phyloP scores from a whole-genome alignment of 768 basidiomycete species.

The Mycena crocata region DNA sequence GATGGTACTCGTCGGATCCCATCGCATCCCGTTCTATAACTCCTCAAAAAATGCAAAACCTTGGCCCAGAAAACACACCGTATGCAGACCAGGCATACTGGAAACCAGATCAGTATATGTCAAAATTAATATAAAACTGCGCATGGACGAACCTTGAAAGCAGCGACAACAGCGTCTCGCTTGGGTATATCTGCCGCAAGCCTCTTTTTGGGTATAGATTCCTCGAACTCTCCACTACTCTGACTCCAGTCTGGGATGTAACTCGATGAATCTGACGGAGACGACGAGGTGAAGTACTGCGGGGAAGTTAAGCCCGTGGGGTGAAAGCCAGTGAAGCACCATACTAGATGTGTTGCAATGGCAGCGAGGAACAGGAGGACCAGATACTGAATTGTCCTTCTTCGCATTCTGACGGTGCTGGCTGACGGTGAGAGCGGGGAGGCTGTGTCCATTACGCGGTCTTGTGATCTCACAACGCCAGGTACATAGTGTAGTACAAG shows the following conservation, averaged over 20 bases:
- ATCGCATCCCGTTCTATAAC: conserved; percentile 75
- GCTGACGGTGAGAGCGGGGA: background rate
- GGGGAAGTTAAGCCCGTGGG: background rate
- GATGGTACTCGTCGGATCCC: conserved; percentile 82
- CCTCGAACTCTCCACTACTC: background rate
- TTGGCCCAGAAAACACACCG: conserved; percentile 49
- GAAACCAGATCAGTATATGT: conserved; percentile 18
- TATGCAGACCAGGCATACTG: conserved; percentile 79
- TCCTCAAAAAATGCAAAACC: conserved; percentile 10
- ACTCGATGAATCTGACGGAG: background rate
- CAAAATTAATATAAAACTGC: background rate
- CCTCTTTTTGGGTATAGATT: background rate
- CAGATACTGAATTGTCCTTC: conserved; percentile 19
- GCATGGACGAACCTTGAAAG: conserved; percentile 63
- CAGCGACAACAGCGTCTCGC: conserved; percentile 66
- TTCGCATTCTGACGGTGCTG: conserved; percentile 13
- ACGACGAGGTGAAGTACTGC: conserved; percentile 21
- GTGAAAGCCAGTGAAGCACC: background rate
- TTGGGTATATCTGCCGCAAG: conserved; percentile 56
- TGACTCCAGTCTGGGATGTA: conserved; percentile 3
- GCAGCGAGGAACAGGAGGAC: conserved; percentile 16
- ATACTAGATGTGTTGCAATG: conserved; percentile 16
- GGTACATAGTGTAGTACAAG: background rate
- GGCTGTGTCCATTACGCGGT: conserved; percentile 11
- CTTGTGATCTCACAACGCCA: background rate